These are phyloP conservation scores for Hypoxylon crocopeplum DNA, from an alignment of 495 filamentous ascomycete species.

Conservation along the genomic window DNA sequence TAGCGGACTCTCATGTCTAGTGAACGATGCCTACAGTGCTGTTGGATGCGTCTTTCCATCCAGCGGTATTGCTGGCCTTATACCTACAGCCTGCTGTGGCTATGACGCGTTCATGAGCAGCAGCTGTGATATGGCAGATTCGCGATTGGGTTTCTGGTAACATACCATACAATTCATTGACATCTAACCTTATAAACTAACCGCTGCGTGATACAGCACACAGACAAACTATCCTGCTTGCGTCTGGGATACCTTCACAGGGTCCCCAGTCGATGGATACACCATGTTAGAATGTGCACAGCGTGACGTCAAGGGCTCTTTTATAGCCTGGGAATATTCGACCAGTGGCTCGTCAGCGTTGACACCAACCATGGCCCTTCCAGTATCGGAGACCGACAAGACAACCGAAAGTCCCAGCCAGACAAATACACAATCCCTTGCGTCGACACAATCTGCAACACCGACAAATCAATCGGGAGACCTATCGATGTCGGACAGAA, in stretches of 20 bases:
- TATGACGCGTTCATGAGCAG: neutral
- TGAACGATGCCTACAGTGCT: neutral
- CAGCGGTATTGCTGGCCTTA: neutral
- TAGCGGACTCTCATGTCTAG: neutral
- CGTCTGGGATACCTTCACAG: neutral
- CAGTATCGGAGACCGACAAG: neutral
- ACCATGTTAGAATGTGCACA: neutral
- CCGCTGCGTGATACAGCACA: neutral
- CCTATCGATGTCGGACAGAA: conserved; percentile 4
- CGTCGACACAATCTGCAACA: conserved; percentile 52
- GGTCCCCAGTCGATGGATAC: neutral
- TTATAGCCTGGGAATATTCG: neutral
- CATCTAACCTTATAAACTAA: neutral
- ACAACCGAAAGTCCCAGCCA: neutral
- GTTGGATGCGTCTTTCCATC: neutral
- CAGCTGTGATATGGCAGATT: neutral
- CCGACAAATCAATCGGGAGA: conserved; percentile 32
- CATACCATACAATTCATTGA: too few species aligned
- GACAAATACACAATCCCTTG: conserved; percentile 28
- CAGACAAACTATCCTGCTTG: neutral
- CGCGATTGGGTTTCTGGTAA: conserved; percentile 4
- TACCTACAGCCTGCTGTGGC: conserved; percentile 31
- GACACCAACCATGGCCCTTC: neutral
- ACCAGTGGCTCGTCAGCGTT: neutral
- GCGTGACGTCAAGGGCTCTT: neutral